Evolutionary conservation across 2,329 filamentous ascomycete genomes (phyloP), one percentile per base, ranked within the genome.

Genomic region (Exophiala xenobiotica): DNA sequence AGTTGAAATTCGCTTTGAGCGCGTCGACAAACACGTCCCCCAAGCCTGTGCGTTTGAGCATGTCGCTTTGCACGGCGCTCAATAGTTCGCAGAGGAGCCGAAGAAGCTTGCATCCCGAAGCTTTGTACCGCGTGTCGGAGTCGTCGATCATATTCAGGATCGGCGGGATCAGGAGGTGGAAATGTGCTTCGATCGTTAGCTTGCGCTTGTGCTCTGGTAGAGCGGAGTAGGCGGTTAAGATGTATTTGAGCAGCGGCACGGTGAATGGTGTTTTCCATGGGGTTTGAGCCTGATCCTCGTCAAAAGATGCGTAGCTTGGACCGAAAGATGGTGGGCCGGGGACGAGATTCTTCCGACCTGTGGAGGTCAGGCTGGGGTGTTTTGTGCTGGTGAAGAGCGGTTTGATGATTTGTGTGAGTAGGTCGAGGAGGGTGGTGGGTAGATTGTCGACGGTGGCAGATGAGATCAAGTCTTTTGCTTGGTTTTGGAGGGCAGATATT

Each of bases 1-100:
- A 88, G 6, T 86, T 77, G n/a, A 96, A 77, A 27, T 84, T 82
- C 0, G 89, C 87, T 12, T 63, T 65, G 26, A 76, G 57, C 19
- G 72, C 72, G 35, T 74, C 71, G 61, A 71, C 65, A 53, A 75
- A 75, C 47, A 75, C 72, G 2, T 72, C 71, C 20, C 67, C 67
- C 12, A 76, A 64, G 47, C 74, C 74, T 6, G 70, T 74, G 18
- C 69, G 66, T 14, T 59, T 61, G 6, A 75, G 64, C 12, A 75
- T 71, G 46, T 64, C 62, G 46, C 65, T 66, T 46, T 65, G 46
- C 47, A 46, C 31, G 6, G 33, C 40, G 5, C 24, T 9, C 16
- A 75, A 66, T 1, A 67, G 61, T 3, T 57, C 57, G 26, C 74
- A 65, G 3, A 74, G 61, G 6, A 62, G 54, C 4, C 49, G 56